phyloP scores from a whole-genome alignment of 2,329 filamentous ascomycete genomes.

The Colletotrichum sp. region DNA sequence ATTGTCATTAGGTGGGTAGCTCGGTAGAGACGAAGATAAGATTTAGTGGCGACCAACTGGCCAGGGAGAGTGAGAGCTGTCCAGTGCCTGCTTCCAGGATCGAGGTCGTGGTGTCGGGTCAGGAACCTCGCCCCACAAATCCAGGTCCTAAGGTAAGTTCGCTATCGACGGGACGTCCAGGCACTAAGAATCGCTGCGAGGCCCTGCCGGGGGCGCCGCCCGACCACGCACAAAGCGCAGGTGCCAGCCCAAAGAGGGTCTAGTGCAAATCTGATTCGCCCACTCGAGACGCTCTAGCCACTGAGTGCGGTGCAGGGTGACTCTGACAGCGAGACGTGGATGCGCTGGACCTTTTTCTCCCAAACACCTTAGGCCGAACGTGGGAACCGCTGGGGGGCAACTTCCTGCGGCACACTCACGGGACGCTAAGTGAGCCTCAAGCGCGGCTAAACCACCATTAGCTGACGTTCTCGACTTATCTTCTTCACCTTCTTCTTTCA shows the following conservation, averaged over 20 bases:
- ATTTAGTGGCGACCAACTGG: background rate
- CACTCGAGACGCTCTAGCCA: background rate
- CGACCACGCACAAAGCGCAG: background rate
- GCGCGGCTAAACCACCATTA: background rate
- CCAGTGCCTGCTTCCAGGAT: background rate
- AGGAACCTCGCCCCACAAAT: background rate
- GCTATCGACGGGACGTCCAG: background rate
- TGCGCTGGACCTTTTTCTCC: background rate
- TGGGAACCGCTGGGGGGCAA: background rate
- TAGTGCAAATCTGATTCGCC: slow-evolving; percentile 5
- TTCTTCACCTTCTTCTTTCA: background rate
- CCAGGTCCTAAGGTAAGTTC: background rate
- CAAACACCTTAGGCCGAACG: background rate
- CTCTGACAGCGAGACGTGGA: background rate
- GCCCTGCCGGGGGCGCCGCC: background rate
- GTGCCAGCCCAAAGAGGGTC: background rate
- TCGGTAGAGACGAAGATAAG: background rate
- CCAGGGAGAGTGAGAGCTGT: background rate
- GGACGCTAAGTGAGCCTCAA: slow-evolving; percentile 15
- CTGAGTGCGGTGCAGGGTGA: background rate
- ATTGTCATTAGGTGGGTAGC: background rate
- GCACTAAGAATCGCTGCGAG: background rate
- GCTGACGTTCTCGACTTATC: slow-evolving; percentile 16
- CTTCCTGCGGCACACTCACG: background rate
- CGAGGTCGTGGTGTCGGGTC: background rate